Conservation (phyloP, 2,329 filamentous ascomycete species). For the Ustulina deusta region DNA sequence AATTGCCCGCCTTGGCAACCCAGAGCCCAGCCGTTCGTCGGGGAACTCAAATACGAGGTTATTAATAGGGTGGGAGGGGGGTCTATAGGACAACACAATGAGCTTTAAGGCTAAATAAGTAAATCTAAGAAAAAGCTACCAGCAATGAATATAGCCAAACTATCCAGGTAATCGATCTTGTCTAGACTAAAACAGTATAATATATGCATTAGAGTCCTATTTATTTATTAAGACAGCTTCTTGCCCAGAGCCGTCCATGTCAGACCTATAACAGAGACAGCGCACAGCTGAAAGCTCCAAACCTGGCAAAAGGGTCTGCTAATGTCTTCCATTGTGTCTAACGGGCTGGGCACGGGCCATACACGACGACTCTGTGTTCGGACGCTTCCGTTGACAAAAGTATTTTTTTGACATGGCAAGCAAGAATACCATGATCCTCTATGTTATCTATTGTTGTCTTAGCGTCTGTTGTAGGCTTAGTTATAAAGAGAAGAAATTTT, state of each 20-base stretch:
- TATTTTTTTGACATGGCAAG: background rate
- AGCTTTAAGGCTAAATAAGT: background rate
- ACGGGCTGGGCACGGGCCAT: slow-evolving; percentile 9
- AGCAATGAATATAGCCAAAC: background rate
- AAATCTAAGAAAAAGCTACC: background rate
- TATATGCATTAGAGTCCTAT: too few relatives aligned
- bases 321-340: background rate
- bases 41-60: slow-evolving; percentile 16
- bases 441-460: too few relatives aligned
- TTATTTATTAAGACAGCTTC: too few relatives aligned
- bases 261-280: too few relatives aligned
- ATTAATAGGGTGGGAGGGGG: background rate
- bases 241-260: too few relatives aligned
- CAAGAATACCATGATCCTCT: background rate
- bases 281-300: too few relatives aligned
- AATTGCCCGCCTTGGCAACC: background rate
- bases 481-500: background rate
- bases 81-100: background rate
- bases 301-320: too few relatives aligned
- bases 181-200: too few relatives aligned
- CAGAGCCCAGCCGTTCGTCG: slow-evolving; percentile 1
- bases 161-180: too few relatives aligned
- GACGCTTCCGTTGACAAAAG: background rate
- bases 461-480: too few relatives aligned
- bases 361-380: background rate